These are phyloP conservation scores for Albatrellus sp. DNA, from an alignment of 1,284 basidiomycete genomes.

Conservation along the genomic window DNA sequence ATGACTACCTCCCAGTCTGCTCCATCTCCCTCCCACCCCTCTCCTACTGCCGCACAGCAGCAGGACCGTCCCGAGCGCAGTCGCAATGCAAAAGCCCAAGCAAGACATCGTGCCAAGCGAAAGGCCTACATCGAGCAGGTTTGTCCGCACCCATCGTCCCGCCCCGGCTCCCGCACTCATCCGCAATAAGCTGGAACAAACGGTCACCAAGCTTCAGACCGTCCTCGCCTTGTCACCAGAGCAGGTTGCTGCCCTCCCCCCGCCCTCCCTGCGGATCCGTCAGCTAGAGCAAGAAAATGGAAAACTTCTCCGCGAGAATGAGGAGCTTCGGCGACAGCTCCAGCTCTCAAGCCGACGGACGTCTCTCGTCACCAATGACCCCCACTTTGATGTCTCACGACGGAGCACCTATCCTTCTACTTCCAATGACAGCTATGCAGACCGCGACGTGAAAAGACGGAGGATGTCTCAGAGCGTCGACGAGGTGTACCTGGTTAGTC, in stretches of 20 bases:
- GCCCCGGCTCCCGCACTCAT: neutral
- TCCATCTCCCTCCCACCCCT: constrained; percentile 1
- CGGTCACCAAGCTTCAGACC: constrained; percentile 67
- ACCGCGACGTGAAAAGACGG: constrained; percentile 54
- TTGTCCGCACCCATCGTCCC: constrained; percentile 14
- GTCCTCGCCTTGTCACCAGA: constrained; percentile 57
- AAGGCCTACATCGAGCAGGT: constrained; percentile 90
- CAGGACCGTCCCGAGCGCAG: constrained; percentile 55
- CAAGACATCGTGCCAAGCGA: constrained; percentile 82
- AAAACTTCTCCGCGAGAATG: constrained; percentile 54
- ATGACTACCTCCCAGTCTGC: constrained; percentile 13
- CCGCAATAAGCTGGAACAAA: constrained; percentile 55
- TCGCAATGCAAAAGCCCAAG: constrained; percentile 83
- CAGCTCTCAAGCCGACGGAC: constrained; percentile 13
- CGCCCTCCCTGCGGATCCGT: constrained; percentile 55
- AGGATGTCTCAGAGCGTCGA: constrained; percentile 32
- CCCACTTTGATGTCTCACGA: constrained; percentile 15
- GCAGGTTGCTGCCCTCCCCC: constrained; percentile 55
- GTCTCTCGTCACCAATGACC: constrained; percentile 9
- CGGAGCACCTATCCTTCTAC: constrained; percentile 13
- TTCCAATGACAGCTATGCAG: constrained; percentile 20
- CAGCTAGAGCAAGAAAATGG: constrained; percentile 68
- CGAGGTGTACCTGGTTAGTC: constrained; percentile 43
- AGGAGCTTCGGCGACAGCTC: constrained; percentile 52
- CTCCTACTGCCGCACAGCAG: constrained; percentile 3